Percentiles rank a stretch among this genome's conserved stretches.
phyloP scores from a whole-genome alignment of 345 rosid genomes.

The Camelina sativa region DNA sequence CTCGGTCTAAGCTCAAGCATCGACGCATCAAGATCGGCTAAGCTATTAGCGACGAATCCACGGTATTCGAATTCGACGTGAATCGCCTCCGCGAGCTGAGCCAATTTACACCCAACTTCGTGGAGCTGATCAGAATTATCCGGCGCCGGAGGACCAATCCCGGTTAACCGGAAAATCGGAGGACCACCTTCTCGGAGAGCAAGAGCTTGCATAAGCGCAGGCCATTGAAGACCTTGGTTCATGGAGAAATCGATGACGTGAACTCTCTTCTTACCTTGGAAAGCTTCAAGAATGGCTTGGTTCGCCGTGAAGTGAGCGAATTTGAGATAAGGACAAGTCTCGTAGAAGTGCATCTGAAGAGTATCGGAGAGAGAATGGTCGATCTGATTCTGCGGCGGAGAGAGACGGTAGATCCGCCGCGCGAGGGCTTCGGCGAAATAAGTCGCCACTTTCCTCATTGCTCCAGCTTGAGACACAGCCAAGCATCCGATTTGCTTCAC shows the following conservation, averaged over 20 bases:
- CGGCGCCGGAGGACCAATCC: conserved; percentile 75
- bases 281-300: conserved; percentile 88
- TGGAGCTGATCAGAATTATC: conserved; percentile 68
- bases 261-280: conserved; percentile 63
- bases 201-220: conserved; percentile 84
- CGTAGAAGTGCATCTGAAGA: conserved; percentile 86
- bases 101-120: conserved; percentile 82
- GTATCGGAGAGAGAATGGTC: conserved; percentile 61
- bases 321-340: conserved; percentile 86
- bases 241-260: conserved; percentile 82
- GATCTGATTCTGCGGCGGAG: conserved; percentile 58
- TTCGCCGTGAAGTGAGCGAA: conserved; percentile 92
- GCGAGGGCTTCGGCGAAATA: conserved; percentile 87
- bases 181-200: conserved; percentile 75
- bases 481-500: conserved; percentile 68
- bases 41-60: conserved; percentile 73
- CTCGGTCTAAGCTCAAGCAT: conserved; percentile 66
- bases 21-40: conserved; percentile 80
- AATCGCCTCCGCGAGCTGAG: conserved; percentile 73
- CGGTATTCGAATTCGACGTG: conserved; percentile 76
- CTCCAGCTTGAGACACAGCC: conserved; percentile 73
- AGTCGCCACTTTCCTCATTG: conserved; percentile 85
- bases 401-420: conserved; percentile 66
- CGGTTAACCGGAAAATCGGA: conserved; percentile 74
- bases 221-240: conserved; percentile 90